Percentiles rank a stretch among this genome's conserved stretches.
Evolutionary conservation across 495 filamentous ascomycete species (phyloP).

Genomic region (Sporormia fimetaria): DNA sequence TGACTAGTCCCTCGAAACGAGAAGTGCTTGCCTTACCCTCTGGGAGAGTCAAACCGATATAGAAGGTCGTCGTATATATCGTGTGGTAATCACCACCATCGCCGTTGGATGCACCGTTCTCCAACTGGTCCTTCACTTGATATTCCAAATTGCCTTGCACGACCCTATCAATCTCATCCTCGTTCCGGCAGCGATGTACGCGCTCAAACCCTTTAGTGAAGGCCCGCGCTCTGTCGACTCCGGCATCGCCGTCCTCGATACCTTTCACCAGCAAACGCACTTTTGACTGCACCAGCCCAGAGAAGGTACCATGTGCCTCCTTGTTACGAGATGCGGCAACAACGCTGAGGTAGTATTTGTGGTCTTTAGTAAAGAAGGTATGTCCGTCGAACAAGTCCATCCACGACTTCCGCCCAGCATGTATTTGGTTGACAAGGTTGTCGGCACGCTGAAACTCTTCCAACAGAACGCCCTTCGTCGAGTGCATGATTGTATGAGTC

Average conservation of each 20-base stretch:
- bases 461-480: conserved; percentile 72
- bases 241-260: conserved; percentile 58
- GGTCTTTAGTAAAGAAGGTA: conserved; percentile 80
- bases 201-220: conserved; percentile 90
- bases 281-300: conserved; percentile 86
- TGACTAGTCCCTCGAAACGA: not conserved
- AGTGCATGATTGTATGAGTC: conserved; percentile 82
- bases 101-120: conserved; percentile 23
- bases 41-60: conserved; percentile 66
- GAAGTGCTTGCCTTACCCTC: conserved; percentile 42
- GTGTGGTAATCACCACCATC: conserved; percentile 36
- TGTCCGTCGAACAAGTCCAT: conserved; percentile 79
- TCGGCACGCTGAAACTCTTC: conserved; percentile 69
- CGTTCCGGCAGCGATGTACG: conserved; percentile 57
- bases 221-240: conserved; percentile 71
- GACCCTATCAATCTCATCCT: conserved; percentile 58
- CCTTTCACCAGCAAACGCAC: conserved; percentile 70
- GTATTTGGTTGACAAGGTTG: conserved; percentile 70
- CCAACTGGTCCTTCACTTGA: conserved; percentile 46
- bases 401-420: conserved; percentile 63
- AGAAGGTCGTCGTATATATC: conserved; percentile 78
- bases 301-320: conserved; percentile 77
- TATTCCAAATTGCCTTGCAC: conserved; percentile 60
- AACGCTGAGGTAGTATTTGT: conserved; percentile 89
- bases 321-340: conserved; percentile 76